Percentiles rank a stretch among this genome's conserved stretches.
Evolutionary conservation across 2,329 filamentous ascomycete species (phyloP).

Genomic region (Myriosclerotinia duriaeana): DNA sequence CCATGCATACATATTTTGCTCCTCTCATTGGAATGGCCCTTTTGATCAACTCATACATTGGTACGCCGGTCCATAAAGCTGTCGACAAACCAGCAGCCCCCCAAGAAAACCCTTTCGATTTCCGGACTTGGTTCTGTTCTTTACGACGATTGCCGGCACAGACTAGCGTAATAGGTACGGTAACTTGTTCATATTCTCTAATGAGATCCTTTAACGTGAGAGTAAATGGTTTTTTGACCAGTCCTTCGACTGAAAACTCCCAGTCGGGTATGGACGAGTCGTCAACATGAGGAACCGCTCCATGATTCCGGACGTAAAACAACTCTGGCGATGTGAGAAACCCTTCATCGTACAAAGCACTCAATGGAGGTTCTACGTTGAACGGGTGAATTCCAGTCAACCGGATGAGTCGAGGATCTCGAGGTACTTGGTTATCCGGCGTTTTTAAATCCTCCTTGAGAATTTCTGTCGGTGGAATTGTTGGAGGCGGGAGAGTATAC

Average conservation of each 20-base stretch:
- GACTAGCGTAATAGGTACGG: constrained; percentile 83
- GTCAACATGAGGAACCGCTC: constrained; percentile 71
- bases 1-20: constrained; percentile 85
- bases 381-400: constrained; percentile 88
- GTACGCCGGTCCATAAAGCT: constrained; percentile 81
- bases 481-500: constrained; percentile 65
- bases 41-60: constrained; percentile 69
- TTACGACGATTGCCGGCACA: constrained; percentile 91
- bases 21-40: constrained; percentile 65
- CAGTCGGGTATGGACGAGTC: constrained; percentile 74
- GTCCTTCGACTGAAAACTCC: constrained; percentile 79
- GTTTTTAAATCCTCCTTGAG: constrained; percentile 78
- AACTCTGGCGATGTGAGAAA: constrained; percentile 85
- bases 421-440: constrained; percentile 75
- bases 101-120: constrained; percentile 94
- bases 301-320: constrained; percentile 92
- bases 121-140: constrained; percentile 87
- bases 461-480: constrained; percentile 57
- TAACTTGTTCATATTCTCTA: constrained; percentile 74
- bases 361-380: constrained; percentile 83
- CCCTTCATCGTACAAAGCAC: constrained; percentile 72
- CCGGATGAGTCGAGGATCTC: constrained; percentile 79
- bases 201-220: constrained; percentile 73
- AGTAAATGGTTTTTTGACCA: constrained; percentile 74
- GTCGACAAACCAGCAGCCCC: constrained; percentile 84